Percentiles rank a stretch among this genome's conserved stretches.
Evolutionary conservation across 768 basidiomycete species (phyloP).

Genomic region (Scleroderma citrinum): DNA sequence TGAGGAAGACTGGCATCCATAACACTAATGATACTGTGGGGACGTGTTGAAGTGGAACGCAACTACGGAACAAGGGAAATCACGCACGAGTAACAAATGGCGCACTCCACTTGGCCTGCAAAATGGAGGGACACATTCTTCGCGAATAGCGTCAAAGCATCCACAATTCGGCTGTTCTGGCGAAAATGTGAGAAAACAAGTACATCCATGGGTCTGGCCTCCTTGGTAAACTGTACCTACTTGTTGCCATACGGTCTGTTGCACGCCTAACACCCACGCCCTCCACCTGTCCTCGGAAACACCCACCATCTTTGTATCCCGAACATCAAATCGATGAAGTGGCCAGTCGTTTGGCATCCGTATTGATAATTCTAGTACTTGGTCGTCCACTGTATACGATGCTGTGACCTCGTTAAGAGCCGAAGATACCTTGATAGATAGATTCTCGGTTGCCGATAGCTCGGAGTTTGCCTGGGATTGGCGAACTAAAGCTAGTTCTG

Average conservation of each 20-base stretch:
- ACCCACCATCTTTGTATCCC: conserved; percentile 76
- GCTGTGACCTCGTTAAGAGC: conserved; percentile 78
- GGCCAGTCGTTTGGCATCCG: conserved; percentile 90
- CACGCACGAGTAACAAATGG: conserved; percentile 88
- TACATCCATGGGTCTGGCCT: background rate
- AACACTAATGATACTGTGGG: conserved; percentile 76
- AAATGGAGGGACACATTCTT: conserved; percentile 92
- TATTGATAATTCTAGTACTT: conserved; percentile 83
- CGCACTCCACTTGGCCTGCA: conserved; percentile 92
- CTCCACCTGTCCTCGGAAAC: conserved; percentile 89
- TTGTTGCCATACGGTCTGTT: conserved; percentile 84
- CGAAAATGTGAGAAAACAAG: background rate
- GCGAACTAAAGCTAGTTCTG: conserved; percentile 75
- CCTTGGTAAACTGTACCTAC: conserved; percentile 37
- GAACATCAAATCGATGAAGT: conserved; percentile 80
- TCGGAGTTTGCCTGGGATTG: conserved; percentile 47
- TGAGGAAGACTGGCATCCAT: conserved; percentile 83
- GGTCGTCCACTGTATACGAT: conserved; percentile 86
- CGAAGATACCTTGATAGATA: conserved; percentile 70
- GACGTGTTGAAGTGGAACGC: conserved; percentile 1
- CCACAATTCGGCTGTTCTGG: conserved; percentile 86
- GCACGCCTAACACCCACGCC: conserved; percentile 88
- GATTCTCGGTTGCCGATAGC: conserved; percentile 60
- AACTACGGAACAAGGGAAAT: background rate
- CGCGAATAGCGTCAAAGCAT: conserved; percentile 86